Percentiles rank a stretch among this genome's conserved stretches.
These are phyloP conservation scores for Colletotrichum sp. DNA, from an alignment of 2,329 filamentous ascomycete species.

Conservation along the genomic window DNA sequence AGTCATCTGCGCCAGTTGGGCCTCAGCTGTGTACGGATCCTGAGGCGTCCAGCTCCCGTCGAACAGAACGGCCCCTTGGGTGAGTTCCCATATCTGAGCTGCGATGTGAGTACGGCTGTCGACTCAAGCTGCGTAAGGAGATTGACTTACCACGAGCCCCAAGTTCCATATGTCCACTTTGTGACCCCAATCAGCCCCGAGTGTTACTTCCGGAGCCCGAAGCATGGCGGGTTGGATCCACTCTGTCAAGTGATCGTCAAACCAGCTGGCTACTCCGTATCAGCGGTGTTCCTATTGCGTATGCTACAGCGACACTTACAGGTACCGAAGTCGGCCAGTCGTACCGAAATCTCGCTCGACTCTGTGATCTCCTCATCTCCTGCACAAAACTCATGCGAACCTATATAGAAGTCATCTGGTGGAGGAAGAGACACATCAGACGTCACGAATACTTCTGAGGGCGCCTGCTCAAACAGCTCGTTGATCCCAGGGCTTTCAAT, in stretches of 20 bases:
- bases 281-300: not conserved
- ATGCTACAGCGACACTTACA: not conserved
- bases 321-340: not conserved
- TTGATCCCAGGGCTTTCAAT: not conserved
- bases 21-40: not conserved
- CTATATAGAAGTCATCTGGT: not conserved
- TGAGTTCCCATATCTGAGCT: not conserved
- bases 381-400: not conserved
- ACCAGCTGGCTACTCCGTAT: not conserved
- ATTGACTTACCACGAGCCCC: not conserved
- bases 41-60: not conserved
- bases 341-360: not conserved
- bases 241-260: not conserved
- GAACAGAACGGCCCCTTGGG: not conserved
- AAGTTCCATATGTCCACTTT: not conserved
- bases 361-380: not conserved
- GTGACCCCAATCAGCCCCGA: not conserved
- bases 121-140: accelerated
- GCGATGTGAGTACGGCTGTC: not conserved
- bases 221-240: not conserved
- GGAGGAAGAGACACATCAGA: not conserved
- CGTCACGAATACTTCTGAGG: not conserved
- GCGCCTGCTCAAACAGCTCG: not conserved
- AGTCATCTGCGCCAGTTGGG: not conserved
- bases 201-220: not conserved